A percentile compares a stretch with the other conserved stretches of the same genome.
phyloP scores from a whole-genome alignment of 164 flowering plant species.

The Liriodendron chinense region DNA sequence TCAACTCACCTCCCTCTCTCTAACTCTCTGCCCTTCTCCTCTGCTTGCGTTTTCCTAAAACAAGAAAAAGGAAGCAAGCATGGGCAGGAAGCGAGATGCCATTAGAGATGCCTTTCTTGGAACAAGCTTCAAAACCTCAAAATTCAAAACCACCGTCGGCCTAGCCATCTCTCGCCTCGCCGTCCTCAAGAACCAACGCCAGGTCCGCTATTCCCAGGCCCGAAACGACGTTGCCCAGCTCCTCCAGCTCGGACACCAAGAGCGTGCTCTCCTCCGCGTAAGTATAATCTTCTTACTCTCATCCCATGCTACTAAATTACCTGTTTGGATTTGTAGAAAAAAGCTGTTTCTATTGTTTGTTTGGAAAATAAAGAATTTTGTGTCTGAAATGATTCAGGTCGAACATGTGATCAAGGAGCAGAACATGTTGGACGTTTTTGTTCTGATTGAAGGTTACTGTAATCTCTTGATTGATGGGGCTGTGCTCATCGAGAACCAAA shows the following conservation, averaged over 20 bases:
- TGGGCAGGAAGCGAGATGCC: slow-evolving; percentile 55
- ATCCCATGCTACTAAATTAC: not conserved
- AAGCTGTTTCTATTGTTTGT: not conserved
- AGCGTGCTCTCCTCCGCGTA: slow-evolving; percentile 80
- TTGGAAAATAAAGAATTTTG: no score
- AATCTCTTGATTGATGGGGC: slow-evolving; percentile 37
- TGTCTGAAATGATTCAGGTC: slow-evolving; percentile 31
- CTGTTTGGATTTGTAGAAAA: not conserved
- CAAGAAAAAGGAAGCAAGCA: slow-evolving; percentile 4
- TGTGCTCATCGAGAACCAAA: slow-evolving; percentile 30
- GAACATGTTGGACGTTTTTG: slow-evolving; percentile 60
- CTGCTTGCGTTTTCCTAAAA: no score
- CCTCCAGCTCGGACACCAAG: slow-evolving; percentile 59
- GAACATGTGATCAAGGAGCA: slow-evolving; percentile 71
- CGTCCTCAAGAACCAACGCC: slow-evolving; percentile 68
- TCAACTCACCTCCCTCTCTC: not conserved
- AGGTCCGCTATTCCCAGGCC: slow-evolving; percentile 40
- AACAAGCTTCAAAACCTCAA: slow-evolving; percentile 47
- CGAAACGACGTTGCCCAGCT: slow-evolving; percentile 64
- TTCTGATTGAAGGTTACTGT: slow-evolving; percentile 54
- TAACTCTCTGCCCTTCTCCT: no score
- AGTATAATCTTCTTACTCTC: not conserved
- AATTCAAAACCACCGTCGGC: slow-evolving; percentile 38
- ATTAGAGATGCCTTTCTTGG: slow-evolving; percentile 55
- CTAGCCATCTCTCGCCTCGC: slow-evolving; percentile 57